phyloP scores from a whole-genome alignment of 345 rosid species.

The Melaleuca alternifolia region DNA sequence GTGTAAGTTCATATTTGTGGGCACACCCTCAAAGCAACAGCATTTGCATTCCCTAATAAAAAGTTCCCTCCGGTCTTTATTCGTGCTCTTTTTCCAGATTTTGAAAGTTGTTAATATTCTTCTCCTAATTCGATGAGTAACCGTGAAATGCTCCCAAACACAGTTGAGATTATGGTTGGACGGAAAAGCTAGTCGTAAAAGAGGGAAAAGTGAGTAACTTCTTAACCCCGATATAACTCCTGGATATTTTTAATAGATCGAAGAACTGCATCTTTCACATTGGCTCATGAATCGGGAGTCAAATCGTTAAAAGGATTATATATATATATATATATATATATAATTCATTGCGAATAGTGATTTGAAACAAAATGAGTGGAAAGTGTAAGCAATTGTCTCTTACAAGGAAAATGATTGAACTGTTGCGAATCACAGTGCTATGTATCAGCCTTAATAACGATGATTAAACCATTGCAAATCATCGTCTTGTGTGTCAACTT shows the following conservation, averaged over 20 bases:
- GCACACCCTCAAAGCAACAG: neutral
- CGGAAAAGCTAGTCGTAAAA: neutral
- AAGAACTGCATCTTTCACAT: neutral
- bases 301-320: no score
- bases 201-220: neutral
- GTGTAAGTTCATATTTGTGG: neutral
- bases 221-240: neutral
- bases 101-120: neutral
- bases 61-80: neutral
- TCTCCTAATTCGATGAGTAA: neutral
- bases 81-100: no score
- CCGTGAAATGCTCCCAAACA: accelerated
- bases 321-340: no score
- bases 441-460: no score
- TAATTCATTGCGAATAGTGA: no score
- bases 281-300: no score
- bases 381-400: no score
- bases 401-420: no score
- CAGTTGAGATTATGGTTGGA: neutral
- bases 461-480: no score
- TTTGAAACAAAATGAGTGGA: no score
- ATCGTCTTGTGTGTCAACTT: no score
- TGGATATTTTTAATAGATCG: neutral
- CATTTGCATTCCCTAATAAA: neutral
- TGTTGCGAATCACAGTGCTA: no score